phyloP scores from a whole-genome alignment of 495 filamentous ascomycete species.

The Geoglossum glabrum region DNA sequence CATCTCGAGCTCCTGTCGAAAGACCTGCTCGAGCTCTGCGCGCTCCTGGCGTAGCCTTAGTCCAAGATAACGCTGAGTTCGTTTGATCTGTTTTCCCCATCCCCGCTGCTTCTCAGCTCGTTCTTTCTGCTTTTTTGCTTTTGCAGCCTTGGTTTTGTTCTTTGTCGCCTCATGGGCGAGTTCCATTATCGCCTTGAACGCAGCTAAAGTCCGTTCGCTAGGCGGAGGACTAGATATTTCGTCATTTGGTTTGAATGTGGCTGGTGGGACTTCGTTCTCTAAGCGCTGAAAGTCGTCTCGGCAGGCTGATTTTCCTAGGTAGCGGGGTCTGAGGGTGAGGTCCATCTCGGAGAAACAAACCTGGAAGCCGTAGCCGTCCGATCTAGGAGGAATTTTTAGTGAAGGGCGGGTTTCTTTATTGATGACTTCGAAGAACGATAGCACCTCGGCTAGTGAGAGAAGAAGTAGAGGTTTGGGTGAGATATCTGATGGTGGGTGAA shows the following conservation, averaged over 20 bases:
- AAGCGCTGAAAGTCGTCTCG: constrained; percentile 17
- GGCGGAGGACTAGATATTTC: not conserved
- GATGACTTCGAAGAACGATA: constrained; percentile 35
- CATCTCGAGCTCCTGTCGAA: not conserved
- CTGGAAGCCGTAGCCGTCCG: constrained; percentile 27
- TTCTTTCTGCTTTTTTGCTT: constrained; percentile 2
- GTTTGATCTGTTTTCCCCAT: constrained; percentile 2
- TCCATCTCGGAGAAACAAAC: constrained; percentile 31
- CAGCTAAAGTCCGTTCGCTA: not conserved
- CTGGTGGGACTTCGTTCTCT: constrained; percentile 11
- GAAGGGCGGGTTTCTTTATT: constrained; percentile 27
- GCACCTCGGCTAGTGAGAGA: constrained; percentile 40
- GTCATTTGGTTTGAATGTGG: constrained; percentile 9
- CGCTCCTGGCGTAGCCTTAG: not conserved
- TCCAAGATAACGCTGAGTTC: constrained; percentile 7
- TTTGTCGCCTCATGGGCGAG: not conserved
- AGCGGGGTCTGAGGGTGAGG: constrained; percentile 38
- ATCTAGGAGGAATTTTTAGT: constrained; percentile 30
- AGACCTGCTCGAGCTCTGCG: not conserved
- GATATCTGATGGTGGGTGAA: constrained; percentile 28
- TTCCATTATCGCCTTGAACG: constrained; percentile 4
- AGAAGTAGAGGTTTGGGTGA: constrained; percentile 35
- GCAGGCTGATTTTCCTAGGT: constrained; percentile 33
- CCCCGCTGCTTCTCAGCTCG: not conserved
- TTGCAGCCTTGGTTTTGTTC: not conserved